Conservation (phyloP, 2,329 filamentous ascomycete species). For the Calonectria crousiana region DNA sequence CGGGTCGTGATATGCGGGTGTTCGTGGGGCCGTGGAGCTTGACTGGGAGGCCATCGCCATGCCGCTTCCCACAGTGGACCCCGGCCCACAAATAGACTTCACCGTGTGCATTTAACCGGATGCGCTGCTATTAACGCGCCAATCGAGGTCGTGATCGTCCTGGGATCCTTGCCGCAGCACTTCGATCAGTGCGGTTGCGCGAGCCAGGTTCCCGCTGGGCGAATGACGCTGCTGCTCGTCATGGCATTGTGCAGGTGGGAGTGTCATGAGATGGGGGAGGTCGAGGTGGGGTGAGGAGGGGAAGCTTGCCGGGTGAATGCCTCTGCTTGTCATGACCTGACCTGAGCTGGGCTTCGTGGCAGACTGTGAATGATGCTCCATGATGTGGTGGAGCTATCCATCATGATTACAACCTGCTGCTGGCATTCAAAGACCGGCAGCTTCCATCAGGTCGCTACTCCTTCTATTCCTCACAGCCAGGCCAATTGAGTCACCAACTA, state of each 20-base stretch:
- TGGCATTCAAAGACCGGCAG: constrained; percentile 21
- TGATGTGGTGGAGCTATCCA: constrained; percentile 35
- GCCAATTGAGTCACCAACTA: constrained; percentile 14
- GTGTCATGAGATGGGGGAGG: constrained; percentile 32
- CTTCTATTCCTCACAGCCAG: constrained; percentile 11
- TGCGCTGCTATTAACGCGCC: constrained; percentile 32
- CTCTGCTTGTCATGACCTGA: constrained; percentile 1
- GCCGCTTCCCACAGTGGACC: background rate
- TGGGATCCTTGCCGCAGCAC: background rate
- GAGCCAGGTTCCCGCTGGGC: constrained; percentile 25
- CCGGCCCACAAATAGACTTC: constrained; percentile 20
- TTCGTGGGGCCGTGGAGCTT: constrained; percentile 15
- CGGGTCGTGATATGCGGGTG: constrained; percentile 1
- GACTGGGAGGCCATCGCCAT: background rate
- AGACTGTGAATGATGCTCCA: constrained; percentile 15
- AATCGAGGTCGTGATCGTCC: constrained; percentile 25
- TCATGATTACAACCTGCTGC: constrained; percentile 8
- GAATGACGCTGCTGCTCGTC: constrained; percentile 30
- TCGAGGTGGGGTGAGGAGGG: constrained; percentile 41
- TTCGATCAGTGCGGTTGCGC: constrained; percentile 14
- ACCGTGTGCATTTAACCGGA: constrained; percentile 38
- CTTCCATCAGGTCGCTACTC: constrained; percentile 15
- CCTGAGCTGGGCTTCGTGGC: constrained; percentile 2
- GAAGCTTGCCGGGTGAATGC: constrained; percentile 38
- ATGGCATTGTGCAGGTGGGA: constrained; percentile 19